Base-by-base conservation (phyloP, 1,139 yeast genomes). In the Geotrichum klebahnii region DNA sequence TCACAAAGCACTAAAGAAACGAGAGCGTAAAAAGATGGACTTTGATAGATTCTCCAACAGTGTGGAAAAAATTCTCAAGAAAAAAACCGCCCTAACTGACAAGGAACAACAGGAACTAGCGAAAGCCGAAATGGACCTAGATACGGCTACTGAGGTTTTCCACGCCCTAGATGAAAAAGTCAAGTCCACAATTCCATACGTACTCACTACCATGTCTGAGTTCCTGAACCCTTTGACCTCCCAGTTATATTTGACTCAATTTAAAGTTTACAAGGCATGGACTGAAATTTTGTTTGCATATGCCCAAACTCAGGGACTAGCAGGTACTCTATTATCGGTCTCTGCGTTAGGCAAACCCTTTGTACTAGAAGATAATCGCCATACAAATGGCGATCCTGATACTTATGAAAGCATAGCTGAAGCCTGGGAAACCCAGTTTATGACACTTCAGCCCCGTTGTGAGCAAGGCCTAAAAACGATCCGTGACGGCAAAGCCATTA, bases 121-220 rank as follows among this genome's bases (percentile, higher is more conserved):
- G 19, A 61, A 64, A 48, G 49, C 57, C 16, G 67, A 66, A 50
- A 52, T 53, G 9, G 68, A 67, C 22, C 58, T 67, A 17, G 67
- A 65, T 20, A 47, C 53, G 26, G 65, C 69, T 4, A 53, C 64
- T 45, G 67, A 63, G 39, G 39, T 63, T 2, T 65, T 68, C 57
- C 68, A 67, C 26, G 65, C 64, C 1, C 64, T 75, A 16, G 78
- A 76, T 58, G 70, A 68, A 22, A 74, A 72, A 55, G 62, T 74
- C 28, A 69, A 70, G 53, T 57, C 70, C 4, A 59, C 69, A 2
- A 66, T 79, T 20, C 84, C 84, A 1, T 76, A 73, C 53, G 66
- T 75, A 3, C 62, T 77, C 46, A 62, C 70, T 5, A 67, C 73
- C 37, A 62, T 79, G 51, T 79, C 79, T 31, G 83, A 80, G 61